Percentiles rank a stretch among this genome's conserved stretches.
Evolutionary conservation across 495 filamentous ascomycete genomes (phyloP).

Genomic region (Podospora pseudopauciseta): DNA sequence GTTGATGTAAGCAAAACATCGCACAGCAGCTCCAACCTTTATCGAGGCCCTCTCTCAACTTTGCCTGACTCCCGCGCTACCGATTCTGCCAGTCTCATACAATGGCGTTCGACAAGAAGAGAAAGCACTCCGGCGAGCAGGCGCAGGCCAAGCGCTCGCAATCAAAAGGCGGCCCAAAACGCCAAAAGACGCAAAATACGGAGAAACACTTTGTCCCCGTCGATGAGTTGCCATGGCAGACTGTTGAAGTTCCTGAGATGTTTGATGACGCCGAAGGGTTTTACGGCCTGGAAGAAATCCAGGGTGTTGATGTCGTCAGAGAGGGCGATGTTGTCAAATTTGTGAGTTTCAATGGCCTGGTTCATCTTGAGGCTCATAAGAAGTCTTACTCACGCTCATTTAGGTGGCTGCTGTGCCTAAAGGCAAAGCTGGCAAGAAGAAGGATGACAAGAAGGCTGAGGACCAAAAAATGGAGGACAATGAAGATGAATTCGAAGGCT

Average conservation of each 20-base stretch:
- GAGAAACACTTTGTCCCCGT: slow-evolving; percentile 33
- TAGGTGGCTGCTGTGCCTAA: slow-evolving; percentile 23
- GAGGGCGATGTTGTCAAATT: slow-evolving; percentile 53
- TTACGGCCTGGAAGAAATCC: slow-evolving; percentile 88
- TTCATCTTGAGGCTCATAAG: neutral
- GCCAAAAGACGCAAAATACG: slow-evolving; percentile 43
- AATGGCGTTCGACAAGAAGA: slow-evolving; percentile 10
- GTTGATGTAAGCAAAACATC: neutral
- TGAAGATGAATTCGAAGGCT: slow-evolving; percentile 53
- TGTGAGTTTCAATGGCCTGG: slow-evolving; percentile 32
- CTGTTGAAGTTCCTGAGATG: slow-evolving; percentile 77
- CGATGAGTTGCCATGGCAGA: slow-evolving; percentile 77
- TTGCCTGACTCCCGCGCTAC: neutral
- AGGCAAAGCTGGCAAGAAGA: slow-evolving; percentile 5
- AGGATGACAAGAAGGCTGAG: slow-evolving; percentile 9
- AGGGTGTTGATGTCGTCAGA: slow-evolving; percentile 76
- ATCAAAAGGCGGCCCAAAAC: slow-evolving; percentile 36
- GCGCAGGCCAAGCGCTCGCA: neutral
- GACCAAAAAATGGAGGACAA: slow-evolving; percentile 14
- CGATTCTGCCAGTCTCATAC: neutral
- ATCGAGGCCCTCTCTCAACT: neutral
- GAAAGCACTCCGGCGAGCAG: slow-evolving; percentile 6
- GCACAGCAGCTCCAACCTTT: neutral
- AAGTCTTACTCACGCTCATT: neutral
- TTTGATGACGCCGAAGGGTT: slow-evolving; percentile 93